A percentile compares a stretch with the other conserved stretches of the same genome.
These are phyloP conservation scores for Flaveria robusta DNA, from an alignment of 129 eudicot species.

Conservation along the genomic window DNA sequence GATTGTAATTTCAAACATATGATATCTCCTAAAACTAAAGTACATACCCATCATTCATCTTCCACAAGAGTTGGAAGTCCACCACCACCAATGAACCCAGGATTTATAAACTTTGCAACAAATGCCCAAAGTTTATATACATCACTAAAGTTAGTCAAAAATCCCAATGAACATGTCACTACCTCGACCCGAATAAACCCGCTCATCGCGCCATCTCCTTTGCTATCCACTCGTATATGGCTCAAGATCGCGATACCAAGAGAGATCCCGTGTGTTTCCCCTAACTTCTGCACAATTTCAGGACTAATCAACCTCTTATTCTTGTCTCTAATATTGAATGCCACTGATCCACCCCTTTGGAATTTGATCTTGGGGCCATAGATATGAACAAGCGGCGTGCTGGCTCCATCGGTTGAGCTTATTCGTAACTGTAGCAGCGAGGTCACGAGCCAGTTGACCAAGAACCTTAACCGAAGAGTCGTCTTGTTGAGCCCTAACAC, in stretches of 20 bases:
- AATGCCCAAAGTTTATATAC: conserved; percentile 92
- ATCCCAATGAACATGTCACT: conserved; percentile 88
- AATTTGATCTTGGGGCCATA: conserved; percentile 88
- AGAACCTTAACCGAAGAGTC: conserved; percentile 69
- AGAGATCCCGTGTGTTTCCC: conserved; percentile 69
- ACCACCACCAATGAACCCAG: conserved; percentile 56
- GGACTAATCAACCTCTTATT: conserved; percentile 66
- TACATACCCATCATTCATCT: conserved; percentile 43
- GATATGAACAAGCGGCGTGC: conserved; percentile 62
- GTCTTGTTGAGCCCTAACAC: conserved; percentile 89
- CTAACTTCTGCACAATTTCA: conserved; percentile 72
- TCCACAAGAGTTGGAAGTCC: conserved; percentile 68
- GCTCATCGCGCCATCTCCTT: conserved; percentile 46
- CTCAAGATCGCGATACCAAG: conserved; percentile 81
- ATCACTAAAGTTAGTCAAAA: conserved; percentile 78
- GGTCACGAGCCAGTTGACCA: conserved; percentile 92
- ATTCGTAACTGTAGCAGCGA: conserved; percentile 73
- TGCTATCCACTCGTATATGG: conserved; percentile 63
- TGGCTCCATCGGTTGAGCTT: conserved; percentile 44
- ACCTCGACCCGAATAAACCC: conserved; percentile 76
- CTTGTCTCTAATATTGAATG: conserved; percentile 69
- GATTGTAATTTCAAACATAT: not conserved
- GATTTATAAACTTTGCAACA: conserved; percentile 87
- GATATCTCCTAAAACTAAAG: conserved; percentile 12
- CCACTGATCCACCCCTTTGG: conserved; percentile 94